Percentiles rank a stretch among this genome's conserved stretches.
Evolutionary conservation across 2,329 filamentous ascomycete species (phyloP).

Genomic region (Dryadomyces quercus-mongolicae): DNA sequence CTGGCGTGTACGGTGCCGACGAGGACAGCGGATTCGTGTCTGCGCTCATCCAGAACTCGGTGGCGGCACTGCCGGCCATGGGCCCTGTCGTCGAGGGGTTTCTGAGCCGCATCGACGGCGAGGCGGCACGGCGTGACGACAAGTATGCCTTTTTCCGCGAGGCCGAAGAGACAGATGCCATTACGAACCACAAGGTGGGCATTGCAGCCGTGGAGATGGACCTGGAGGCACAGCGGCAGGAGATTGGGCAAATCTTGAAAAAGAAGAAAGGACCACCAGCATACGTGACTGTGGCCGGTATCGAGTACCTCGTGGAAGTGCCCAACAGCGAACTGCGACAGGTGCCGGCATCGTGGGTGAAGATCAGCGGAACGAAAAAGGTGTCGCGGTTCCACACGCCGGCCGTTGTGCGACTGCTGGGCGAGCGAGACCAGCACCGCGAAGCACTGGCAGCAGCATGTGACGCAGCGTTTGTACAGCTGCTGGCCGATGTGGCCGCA

Average conservation of each 20-base stretch:
- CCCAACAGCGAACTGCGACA: conserved; percentile 69
- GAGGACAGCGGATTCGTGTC: conserved; percentile 65
- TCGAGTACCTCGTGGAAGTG: conserved; percentile 92
- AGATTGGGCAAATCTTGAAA: conserved; percentile 58
- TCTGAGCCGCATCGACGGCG: conserved; percentile 73
- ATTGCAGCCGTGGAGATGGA: conserved; percentile 91
- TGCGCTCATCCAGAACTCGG: conserved; percentile 53
- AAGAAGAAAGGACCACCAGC: conserved; percentile 48
- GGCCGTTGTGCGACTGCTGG: conserved; percentile 69
- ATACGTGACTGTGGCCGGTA: conserved; percentile 77
- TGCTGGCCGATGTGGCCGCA: conserved; percentile 63
- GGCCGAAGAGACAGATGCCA: conserved; percentile 75
- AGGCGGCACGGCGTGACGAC: conserved; percentile 75
- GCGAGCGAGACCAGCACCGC: conserved; percentile 87
- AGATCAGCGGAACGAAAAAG: conserved; percentile 90
- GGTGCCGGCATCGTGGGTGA: conserved; percentile 88
- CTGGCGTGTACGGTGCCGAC: conserved; percentile 57
- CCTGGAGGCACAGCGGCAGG: conserved; percentile 61
- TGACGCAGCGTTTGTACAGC: conserved; percentile 62
- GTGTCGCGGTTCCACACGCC: conserved; percentile 89
- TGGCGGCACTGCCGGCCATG: conserved; percentile 67
- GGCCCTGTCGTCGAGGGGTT: conserved; percentile 58
- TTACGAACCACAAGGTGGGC: conserved; percentile 76
- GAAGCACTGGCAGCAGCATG: conserved; percentile 88
- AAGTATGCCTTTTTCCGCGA: conserved; percentile 92